These are phyloP conservation scores for Leccinum subgranulosum DNA, from an alignment of 768 basidiomycete genomes.

Conservation along the genomic window DNA sequence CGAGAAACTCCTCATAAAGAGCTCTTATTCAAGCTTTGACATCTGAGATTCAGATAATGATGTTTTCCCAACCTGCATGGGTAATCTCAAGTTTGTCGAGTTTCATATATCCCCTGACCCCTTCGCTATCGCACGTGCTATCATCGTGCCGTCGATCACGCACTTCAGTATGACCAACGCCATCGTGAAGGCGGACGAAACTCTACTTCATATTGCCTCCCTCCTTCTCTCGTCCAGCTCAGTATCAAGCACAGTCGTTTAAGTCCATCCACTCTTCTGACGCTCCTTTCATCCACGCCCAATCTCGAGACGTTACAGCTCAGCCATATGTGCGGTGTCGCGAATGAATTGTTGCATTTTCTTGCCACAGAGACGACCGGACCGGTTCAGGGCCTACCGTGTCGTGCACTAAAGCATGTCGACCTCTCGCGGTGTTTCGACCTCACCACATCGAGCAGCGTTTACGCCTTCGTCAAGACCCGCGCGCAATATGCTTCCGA, in stretches of 20 bases:
- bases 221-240: slow-evolving; percentile 39
- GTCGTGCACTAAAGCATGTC: slow-evolving; percentile 48
- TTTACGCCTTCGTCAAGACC: slow-evolving; percentile 52
- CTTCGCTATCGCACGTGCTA: slow-evolving; percentile 11
- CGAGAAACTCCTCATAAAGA: slow-evolving; percentile 14
- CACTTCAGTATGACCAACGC: slow-evolving; percentile 16
- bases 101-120: slow-evolving; percentile 17
- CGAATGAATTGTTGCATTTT: slow-evolving; percentile 41
- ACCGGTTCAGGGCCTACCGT: slow-evolving; percentile 26
- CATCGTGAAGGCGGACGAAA: slow-evolving; percentile 7
- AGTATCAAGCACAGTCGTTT: slow-evolving; percentile 33
- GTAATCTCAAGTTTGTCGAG: slow-evolving; percentile 37
- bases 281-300: slow-evolving; percentile 33
- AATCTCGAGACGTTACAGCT: slow-evolving; percentile 45
- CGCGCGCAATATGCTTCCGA: slow-evolving; percentile 32
- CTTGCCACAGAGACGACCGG: slow-evolving; percentile 28
- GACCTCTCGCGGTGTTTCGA: slow-evolving; percentile 56
- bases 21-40: background rate
- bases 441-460: slow-evolving; percentile 47
- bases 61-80: slow-evolving; percentile 17
- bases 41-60: background rate
- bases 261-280: slow-evolving; percentile 26
- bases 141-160: slow-evolving; percentile 32
- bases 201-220: slow-evolving; percentile 23
- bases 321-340: slow-evolving; percentile 29